Evolutionary conservation across 805 yeast species (phyloP), one percentile per base, ranked within the genome.

Genomic region (Hermanozyma aechmeae): DNA sequence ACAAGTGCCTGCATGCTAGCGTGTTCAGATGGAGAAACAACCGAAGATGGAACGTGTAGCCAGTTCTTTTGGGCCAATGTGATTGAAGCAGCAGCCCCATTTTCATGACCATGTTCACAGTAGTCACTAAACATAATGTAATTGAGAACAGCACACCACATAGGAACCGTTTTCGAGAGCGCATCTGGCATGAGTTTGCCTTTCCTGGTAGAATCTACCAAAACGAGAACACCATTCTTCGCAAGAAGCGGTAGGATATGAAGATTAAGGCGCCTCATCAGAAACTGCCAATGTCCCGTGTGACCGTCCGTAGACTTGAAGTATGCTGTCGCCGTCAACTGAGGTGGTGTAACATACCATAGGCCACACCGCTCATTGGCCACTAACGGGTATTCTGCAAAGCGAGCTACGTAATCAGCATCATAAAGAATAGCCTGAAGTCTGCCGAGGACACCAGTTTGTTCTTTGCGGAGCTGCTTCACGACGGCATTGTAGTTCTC

Each of bases 251-350:
- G 71, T 2, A 85, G 44, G 3, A 86, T 48, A 45, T 85, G 94
- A 33, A 82, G 57, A 50, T 86, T 86, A 22, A 85, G 55, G 25
- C 96, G 55, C 28, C 93, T 61, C 12, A 73, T 51, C 19, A 84
- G 77, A 43, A 86, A 85, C 18, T 68, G 65, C 95, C 95, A 86
- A 39, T 82, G 76, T 31, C 70, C 68, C 0, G 73, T 75, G 45
- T 86, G 96, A 0, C 96, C 96, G 54, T 86, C 96, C 0, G 96
- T 86, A 15, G 93, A 80, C 46, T 86, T 86, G 58, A 86, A 86
- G 45, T 86, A 85, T 12, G 77, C 71, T 0, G 78, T 62, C 4
- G 68, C 73, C 0, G 31, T 25, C 15, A 53, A 57, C 0, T 39
- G 26, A 0, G 35, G 31, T 0, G 80, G 75, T 0, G 69, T 60